Evolutionary conservation across 495 filamentous ascomycete species (phyloP), one percentile per base, ranked within the genome.

Genomic region (Lasiosphaeria miniovina): DNA sequence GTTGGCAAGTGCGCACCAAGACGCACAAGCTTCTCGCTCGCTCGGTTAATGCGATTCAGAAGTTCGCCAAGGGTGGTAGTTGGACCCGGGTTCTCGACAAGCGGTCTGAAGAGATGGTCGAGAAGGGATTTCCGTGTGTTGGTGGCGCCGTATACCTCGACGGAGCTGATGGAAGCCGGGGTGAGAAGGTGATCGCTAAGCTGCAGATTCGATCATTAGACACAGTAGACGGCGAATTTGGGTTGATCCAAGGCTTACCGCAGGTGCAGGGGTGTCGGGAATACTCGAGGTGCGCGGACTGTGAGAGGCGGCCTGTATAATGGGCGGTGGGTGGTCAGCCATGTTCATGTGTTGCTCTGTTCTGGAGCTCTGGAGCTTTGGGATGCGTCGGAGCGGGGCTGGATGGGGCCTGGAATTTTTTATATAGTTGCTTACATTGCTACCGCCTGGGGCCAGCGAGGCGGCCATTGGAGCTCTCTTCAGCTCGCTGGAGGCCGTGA

Each of bases 111-210:
- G 58, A 96, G 74, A 24, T 84, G 82, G 65, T 91, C 81, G 33
- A 98, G 84, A 70, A 98, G 96, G 59, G 81, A 78, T 54, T 83
- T 79, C 38, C 93, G 84, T 4, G 93, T 97, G 61, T 93, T 82
- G 24, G 76, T 77, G 9, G 90, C 90, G 65, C 88, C 86, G 58
- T 93, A 81, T 55, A 99, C 81, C 62, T 88, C 85, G 70, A 98
- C 81, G 34, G 86, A 86, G 55, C 88, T 90, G 75, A 98, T 88
- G 5, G 89, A 86, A 52, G 90, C 87, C 14, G 77, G 78, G 38
- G 75, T 68, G 82, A 92, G 64, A 89, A 79, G 61, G 83, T 96
- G 68, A 83, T 90, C 75, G 87, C 94, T 77, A 79, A 84, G 71
- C 88, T 88, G 58, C 10, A 12, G 41, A 57, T 2, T 55, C 32